Base-by-base conservation (phyloP, 2,329 filamentous ascomycete genomes). In the Boeremia exigua region DNA sequence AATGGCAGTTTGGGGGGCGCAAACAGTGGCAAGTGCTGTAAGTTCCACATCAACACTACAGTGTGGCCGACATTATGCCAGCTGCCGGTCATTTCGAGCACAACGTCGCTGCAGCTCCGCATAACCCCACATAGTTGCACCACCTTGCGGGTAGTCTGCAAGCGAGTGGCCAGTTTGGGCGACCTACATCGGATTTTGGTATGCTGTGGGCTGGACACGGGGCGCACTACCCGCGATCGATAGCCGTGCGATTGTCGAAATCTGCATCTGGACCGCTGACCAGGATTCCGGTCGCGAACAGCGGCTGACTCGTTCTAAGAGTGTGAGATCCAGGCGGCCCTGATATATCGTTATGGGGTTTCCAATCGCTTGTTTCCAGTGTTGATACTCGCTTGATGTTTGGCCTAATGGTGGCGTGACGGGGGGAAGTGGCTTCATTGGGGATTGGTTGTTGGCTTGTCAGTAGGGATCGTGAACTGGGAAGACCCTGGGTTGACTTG, bases 181-280 rank as follows among this genome's bases (percentile, higher is more conserved):
- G 47, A 47, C 42, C 33, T 37, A 38, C 53, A 14, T 43, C 36
- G 40, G n/a, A 38, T 14, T 38, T 33, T 48, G 10, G 36, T 27
- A 43, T 39, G 29, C 6, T 25, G 36, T 33, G 42, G 47, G 25
- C 36, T 46, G 25, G 25, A 47, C 15, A 49, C 17, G 53, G 46
- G 42, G 36, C 47, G 25, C 14, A 32, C 42, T 39, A 27, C 32
- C 29, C 29, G 27, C 54, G 54, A 57, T 57, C 48, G 54, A 57
- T 52, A 34, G 43, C 42, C 43, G 43, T 47, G 12, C 54, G 54
- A 56, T 57, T 57, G 48, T 52, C 48, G 48, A 48, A 57, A 51
- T 58, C 51, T 48, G 52, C 56, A 52, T 49, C 56, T 59, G 47
- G 56, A 53, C 56, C 56, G 36, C 28, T 28, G 48, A 59, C 56